phyloP scores from a whole-genome alignment of 331 rosid species.

The Dryas integrifolia region DNA sequence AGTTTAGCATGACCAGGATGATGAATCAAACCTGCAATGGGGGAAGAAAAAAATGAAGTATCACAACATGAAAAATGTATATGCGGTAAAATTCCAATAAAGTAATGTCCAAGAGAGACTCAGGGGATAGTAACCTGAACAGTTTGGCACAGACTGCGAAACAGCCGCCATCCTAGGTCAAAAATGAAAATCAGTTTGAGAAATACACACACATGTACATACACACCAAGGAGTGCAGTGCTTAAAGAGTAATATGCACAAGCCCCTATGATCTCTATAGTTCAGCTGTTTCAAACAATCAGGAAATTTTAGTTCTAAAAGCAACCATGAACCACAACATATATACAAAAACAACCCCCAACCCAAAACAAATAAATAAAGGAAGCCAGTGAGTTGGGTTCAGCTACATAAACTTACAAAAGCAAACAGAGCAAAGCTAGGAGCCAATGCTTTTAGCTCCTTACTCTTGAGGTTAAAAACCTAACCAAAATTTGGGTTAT shows the following conservation, averaged over 20 bases:
- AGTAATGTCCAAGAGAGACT: neutral
- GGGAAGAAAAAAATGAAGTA: neutral
- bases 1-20: slow-evolving; percentile 28
- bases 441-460: neutral
- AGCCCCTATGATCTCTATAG: neutral
- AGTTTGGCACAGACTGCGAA: slow-evolving; percentile 32
- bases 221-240: neutral
- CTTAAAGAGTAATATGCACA: neutral
- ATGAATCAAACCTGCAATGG: slow-evolving; percentile 34
- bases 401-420: too few species aligned
- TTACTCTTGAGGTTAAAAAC: neutral
- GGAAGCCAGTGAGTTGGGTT: too few species aligned
- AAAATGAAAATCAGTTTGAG: neutral
- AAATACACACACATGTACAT: neutral
- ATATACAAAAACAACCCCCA: too few species aligned
- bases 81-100: neutral
- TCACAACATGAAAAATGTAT: neutral
- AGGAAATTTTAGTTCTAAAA: too few species aligned
- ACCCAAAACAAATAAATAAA: too few species aligned
- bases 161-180: slow-evolving; percentile 39
- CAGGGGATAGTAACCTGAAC: slow-evolving; percentile 37
- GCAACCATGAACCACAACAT: too few species aligned
- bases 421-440: too few species aligned
- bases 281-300: neutral
- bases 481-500: neutral